Evolutionary conservation across 371 early-diverging fungal genomes (phyloP).

Genomic region (Lichtheimia corymbifera): DNA sequence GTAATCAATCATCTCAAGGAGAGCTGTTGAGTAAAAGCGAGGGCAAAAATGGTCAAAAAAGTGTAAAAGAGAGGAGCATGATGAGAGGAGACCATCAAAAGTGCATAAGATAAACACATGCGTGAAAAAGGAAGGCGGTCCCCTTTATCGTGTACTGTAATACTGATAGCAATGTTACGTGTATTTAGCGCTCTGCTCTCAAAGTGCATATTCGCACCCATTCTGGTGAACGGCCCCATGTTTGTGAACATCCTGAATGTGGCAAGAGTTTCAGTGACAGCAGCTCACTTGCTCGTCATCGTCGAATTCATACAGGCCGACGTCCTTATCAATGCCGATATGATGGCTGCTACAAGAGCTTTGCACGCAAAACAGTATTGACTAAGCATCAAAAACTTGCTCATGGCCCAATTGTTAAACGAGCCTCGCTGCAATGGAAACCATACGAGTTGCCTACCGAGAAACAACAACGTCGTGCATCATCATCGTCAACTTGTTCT

Average conservation of each 20-base stretch:
- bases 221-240: slow-evolving; percentile 77
- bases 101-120: slow-evolving; percentile 15
- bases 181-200: slow-evolving; percentile 68
- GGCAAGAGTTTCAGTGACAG: slow-evolving; percentile 67
- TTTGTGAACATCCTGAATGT: slow-evolving; percentile 64
- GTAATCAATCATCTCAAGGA: too few relatives aligned
- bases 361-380: slow-evolving; percentile 68
- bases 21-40: too few relatives aligned
- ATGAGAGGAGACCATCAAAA: not conserved
- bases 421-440: slow-evolving; percentile 47
- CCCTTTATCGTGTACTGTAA: too few relatives aligned
- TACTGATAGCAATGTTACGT: too few relatives aligned
- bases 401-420: slow-evolving; percentile 31
- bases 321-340: slow-evolving; percentile 67
- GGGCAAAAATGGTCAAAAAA: too few relatives aligned
- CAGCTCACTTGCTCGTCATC: slow-evolving; percentile 52
- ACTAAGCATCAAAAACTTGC: slow-evolving; percentile 60
- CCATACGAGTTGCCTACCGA: slow-evolving; percentile 23
- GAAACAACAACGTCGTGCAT: not conserved
- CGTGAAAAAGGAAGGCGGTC: too few relatives aligned
- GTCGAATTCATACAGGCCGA: slow-evolving; percentile 72
- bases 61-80: too few relatives aligned
- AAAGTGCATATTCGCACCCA: slow-evolving; percentile 79
- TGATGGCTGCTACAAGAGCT: slow-evolving; percentile 64
- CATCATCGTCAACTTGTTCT: not conserved